These are phyloP conservation scores for Russula foetens DNA, from an alignment of 768 basidiomycete species.

Conservation along the genomic window DNA sequence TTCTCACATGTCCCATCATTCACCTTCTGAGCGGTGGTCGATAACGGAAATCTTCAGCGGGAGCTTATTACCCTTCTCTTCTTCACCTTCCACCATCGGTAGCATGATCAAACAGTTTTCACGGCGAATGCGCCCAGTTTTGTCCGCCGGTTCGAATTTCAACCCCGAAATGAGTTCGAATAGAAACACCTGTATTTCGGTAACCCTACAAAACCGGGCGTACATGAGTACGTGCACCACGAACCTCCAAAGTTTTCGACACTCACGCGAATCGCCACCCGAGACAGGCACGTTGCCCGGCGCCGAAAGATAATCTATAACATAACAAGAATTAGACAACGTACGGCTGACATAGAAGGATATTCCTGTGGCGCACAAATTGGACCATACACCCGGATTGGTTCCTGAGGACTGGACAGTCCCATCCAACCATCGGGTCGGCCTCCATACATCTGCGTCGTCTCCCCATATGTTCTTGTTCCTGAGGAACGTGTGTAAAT, in stretches of 20 bases:
- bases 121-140: constrained; percentile 24
- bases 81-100: constrained; percentile 13
- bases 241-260: neutral
- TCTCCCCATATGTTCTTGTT: constrained; percentile 12
- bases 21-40: neutral
- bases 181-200: constrained; percentile 53
- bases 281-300: constrained; percentile 12
- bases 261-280: constrained; percentile 15
- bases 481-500: neutral
- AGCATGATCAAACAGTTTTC: constrained; percentile 19
- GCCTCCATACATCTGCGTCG: constrained; percentile 11
- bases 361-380: neutral
- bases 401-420: neutral
- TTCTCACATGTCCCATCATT: neutral
- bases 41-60: constrained; percentile 10
- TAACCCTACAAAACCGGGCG: constrained; percentile 18
- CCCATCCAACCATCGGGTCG: constrained; percentile 12
- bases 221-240: neutral
- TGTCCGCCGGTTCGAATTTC: constrained; percentile 36
- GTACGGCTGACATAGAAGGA: neutral
- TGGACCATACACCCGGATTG: constrained; percentile 6
- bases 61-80: constrained; percentile 11
- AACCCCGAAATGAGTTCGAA: constrained; percentile 47
- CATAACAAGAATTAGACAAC: neutral
- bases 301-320: constrained; percentile 13